Percentiles rank a stretch among this genome's conserved stretches.
phyloP scores from a whole-genome alignment of 768 basidiomycete genomes.

The Lepiota brunneoincarnata region DNA sequence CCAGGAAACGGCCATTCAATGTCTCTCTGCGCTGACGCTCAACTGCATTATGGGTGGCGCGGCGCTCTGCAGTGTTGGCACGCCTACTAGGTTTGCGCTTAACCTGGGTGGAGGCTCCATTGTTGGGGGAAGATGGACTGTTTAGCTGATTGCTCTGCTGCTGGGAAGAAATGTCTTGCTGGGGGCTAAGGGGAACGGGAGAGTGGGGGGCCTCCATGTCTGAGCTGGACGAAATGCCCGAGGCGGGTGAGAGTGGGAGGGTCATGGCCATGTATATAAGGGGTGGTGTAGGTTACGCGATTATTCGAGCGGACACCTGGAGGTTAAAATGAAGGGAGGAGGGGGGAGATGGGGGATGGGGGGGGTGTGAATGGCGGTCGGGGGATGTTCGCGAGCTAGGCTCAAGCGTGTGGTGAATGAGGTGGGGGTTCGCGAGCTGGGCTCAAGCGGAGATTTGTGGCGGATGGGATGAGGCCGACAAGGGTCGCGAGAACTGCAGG shows the following conservation, averaged over 20 bases:
- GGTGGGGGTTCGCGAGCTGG: slow-evolving; percentile 65
- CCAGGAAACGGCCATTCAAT: slow-evolving; percentile 88
- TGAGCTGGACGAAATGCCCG: slow-evolving; percentile 19
- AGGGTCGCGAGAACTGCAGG: slow-evolving; percentile 87
- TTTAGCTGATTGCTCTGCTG: slow-evolving; percentile 9
- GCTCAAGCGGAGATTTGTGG: slow-evolving; percentile 57
- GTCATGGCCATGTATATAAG: slow-evolving; percentile 6
- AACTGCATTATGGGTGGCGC: slow-evolving; percentile 96
- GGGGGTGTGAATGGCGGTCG: slow-evolving; percentile 11
- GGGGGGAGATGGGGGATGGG: slow-evolving; percentile 14
- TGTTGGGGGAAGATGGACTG: slow-evolving; percentile 15
- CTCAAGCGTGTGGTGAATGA: slow-evolving; percentile 55
- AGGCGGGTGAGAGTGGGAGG: slow-evolving; percentile 10
- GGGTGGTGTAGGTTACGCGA: slow-evolving; percentile 33
- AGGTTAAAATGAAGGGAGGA: slow-evolving; percentile 15
- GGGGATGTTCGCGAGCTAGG: slow-evolving; percentile 53
- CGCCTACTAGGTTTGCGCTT: slow-evolving; percentile 85
- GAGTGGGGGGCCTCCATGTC: slow-evolving; percentile 41
- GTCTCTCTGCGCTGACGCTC: slow-evolving; percentile 93
- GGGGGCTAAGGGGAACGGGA: slow-evolving; percentile 34
- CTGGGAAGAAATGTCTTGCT: slow-evolving; percentile 11
- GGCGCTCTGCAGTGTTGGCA: slow-evolving; percentile 94
- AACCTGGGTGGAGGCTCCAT: slow-evolving; percentile 31
- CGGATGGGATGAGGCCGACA: slow-evolving; percentile 71
- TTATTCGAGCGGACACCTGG: slow-evolving; percentile 41